phyloP scores from a whole-genome alignment of 1,284 basidiomycete genomes.

The Cutaneotrichosporon cavernicola region DNA sequence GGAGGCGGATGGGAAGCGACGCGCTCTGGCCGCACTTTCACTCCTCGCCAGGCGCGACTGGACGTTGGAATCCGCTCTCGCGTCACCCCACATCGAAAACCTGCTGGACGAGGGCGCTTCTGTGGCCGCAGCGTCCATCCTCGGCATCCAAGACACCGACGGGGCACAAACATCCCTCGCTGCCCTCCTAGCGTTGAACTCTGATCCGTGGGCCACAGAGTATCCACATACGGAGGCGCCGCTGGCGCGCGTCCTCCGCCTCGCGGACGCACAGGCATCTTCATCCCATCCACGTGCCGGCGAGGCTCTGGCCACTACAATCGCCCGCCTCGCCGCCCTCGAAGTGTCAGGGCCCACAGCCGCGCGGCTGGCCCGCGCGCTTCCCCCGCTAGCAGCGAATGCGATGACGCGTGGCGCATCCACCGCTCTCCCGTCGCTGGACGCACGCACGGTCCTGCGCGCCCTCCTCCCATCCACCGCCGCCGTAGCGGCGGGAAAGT shows the following conservation, averaged over 20 bases:
- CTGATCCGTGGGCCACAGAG: background rate
- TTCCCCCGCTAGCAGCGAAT: slow-evolving; percentile 15
- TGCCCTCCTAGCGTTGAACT: background rate
- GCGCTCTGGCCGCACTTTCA: background rate
- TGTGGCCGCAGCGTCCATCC: slow-evolving; percentile 1
- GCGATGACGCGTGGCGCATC: slow-evolving; percentile 13
- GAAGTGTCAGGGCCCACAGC: background rate
- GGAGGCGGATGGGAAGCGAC: background rate
- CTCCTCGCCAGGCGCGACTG: background rate
- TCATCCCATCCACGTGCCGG: slow-evolving; percentile 16
- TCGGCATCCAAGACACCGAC: slow-evolving; percentile 10
- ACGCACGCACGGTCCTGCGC: slow-evolving; percentile 13
- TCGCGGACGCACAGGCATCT: slow-evolving; percentile 9
- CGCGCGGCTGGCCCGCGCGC: slow-evolving; percentile 9
- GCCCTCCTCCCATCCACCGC: slow-evolving; percentile 9
- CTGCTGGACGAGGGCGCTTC: slow-evolving; percentile 3
- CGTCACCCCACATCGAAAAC: background rate
- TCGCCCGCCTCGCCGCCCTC: background rate
- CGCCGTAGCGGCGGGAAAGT: background rate
- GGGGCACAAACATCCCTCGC: background rate
- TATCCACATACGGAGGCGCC: slow-evolving; percentile 12
- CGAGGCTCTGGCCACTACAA: slow-evolving; percentile 1
- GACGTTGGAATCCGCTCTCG: slow-evolving; percentile 3
- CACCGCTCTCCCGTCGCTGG: slow-evolving; percentile 8
- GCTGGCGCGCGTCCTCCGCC: slow-evolving; percentile 4